Evolutionary conservation across 805 yeast genomes (phyloP).

Genomic region (Metschnikowia drakensbergensis): DNA sequence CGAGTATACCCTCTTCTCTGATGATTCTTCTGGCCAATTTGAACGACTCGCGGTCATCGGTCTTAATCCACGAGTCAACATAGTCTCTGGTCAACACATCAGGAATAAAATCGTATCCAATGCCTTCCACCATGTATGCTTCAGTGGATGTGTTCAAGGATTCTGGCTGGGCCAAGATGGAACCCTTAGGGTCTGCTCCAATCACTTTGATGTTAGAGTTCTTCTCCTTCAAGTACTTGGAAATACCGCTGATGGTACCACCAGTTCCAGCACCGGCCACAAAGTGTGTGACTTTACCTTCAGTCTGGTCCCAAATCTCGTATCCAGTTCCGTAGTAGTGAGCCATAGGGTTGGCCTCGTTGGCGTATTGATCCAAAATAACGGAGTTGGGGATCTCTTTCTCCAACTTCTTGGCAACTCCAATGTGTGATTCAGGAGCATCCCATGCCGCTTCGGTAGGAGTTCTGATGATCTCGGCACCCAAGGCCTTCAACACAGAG

Average conservation of each 20-base stretch:
- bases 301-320: slow-evolving; percentile 80
- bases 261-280: slow-evolving; percentile 96
- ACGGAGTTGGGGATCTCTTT: slow-evolving; percentile 82
- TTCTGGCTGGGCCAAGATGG: slow-evolving; percentile 79
- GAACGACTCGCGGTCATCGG: slow-evolving; percentile 79
- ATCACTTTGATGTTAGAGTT: slow-evolving; percentile 57
- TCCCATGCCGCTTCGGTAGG: slow-evolving; percentile 94
- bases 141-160: slow-evolving; percentile 56
- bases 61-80: slow-evolving; percentile 80
- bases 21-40: slow-evolving; percentile 77
- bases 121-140: slow-evolving; percentile 80
- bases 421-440: slow-evolving; percentile 86
- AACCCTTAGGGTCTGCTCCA: slow-evolving; percentile 87
- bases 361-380: slow-evolving; percentile 78
- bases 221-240: slow-evolving; percentile 70
- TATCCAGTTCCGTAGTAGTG: slow-evolving; percentile 82
- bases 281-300: slow-evolving; percentile 64
- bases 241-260: slow-evolving; percentile 94
- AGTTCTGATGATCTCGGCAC: slow-evolving; percentile 87
- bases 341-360: slow-evolving; percentile 75
- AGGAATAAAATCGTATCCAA: slow-evolving; percentile 86
- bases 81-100: slow-evolving; percentile 64
- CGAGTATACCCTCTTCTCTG: slow-evolving; percentile 78
- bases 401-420: slow-evolving; percentile 77
- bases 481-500: slow-evolving; percentile 80